phyloP scores from a whole-genome alignment of 306 rosid species.

The Gastrolobium villosum region DNA sequence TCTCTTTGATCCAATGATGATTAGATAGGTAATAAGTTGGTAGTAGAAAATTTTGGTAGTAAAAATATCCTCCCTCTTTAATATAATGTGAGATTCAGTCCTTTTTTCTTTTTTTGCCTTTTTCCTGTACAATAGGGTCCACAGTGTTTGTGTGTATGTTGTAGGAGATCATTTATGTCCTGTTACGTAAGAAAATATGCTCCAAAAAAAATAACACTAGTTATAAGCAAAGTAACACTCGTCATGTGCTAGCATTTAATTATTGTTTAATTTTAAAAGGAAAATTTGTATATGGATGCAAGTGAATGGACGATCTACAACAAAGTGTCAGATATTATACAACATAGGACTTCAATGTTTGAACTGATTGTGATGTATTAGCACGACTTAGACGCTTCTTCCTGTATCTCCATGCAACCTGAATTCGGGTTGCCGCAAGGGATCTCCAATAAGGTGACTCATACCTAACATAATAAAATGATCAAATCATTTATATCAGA shows the following conservation, averaged over 20 bases:
- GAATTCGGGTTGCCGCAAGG: slow-evolving; percentile 75
- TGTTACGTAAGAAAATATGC: no score
- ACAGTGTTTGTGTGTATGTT: no score
- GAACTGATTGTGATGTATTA: slow-evolving; percentile 38
- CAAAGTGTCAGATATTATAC: neutral
- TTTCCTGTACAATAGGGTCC: no score
- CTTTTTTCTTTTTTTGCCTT: no score
- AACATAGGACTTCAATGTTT: neutral
- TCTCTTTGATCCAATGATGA: no score
- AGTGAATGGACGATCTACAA: neutral
- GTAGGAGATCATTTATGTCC: no score
- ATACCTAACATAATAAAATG: slow-evolving; percentile 48
- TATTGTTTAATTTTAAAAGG: neutral
- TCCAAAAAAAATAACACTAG: no score
- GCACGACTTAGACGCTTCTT: slow-evolving; percentile 59
- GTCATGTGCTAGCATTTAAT: neutral
- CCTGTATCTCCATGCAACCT: slow-evolving; percentile 83
- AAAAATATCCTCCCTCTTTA: no score
- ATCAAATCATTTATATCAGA: neutral
- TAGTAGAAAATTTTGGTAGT: no score
- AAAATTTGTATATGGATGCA: neutral
- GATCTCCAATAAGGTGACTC: slow-evolving; percentile 91
- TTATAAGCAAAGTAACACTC: slow-evolving; percentile 12
- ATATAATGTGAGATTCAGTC: no score
- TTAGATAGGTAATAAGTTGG: no score